Conservation (phyloP, 208 protist species). For the Angomonas desouzai region DNA sequence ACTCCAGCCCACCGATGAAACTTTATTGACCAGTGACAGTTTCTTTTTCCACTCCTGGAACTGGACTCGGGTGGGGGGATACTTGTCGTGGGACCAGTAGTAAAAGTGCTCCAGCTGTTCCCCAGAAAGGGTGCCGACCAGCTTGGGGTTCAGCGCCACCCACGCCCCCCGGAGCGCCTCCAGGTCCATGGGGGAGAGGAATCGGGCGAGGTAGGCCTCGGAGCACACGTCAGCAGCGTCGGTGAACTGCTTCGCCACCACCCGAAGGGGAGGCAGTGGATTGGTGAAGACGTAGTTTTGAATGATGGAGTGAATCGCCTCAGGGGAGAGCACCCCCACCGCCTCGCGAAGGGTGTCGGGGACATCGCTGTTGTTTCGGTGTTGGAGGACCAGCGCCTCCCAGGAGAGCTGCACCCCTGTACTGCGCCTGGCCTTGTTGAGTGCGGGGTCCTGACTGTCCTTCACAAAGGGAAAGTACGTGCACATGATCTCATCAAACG, state of each 20-base stretch:
- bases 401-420: constrained; percentile 18
- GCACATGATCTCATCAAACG: constrained; percentile 50
- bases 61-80: constrained; percentile 11
- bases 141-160: constrained; percentile 37
- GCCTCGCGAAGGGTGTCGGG: constrained; percentile 23
- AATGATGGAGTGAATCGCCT: constrained; percentile 28
- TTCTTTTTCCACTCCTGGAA: constrained; percentile 34
- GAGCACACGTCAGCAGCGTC: constrained; percentile 15
- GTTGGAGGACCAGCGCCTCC: constrained; percentile 17
- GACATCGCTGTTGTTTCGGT: constrained; percentile 28
- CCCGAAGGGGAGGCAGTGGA: constrained; percentile 17
- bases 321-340: constrained; percentile 49
- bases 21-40: constrained; percentile 26
- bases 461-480: constrained; percentile 44
- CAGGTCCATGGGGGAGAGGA: constrained; percentile 27
- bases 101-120: constrained; percentile 43
- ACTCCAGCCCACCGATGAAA: constrained; percentile 33
- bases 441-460: constrained; percentile 21
- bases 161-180: constrained; percentile 50
- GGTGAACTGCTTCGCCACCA: constrained; percentile 11
- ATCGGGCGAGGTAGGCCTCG: constrained; percentile 22
- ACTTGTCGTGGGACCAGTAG: constrained; percentile 35
- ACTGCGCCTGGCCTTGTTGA: constrained; percentile 18
- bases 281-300: constrained; percentile 19
- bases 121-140: constrained; percentile 34